phyloP scores from a whole-genome alignment of 2,329 filamentous ascomycete species.

The Ceratocystis cubensis region DNA sequence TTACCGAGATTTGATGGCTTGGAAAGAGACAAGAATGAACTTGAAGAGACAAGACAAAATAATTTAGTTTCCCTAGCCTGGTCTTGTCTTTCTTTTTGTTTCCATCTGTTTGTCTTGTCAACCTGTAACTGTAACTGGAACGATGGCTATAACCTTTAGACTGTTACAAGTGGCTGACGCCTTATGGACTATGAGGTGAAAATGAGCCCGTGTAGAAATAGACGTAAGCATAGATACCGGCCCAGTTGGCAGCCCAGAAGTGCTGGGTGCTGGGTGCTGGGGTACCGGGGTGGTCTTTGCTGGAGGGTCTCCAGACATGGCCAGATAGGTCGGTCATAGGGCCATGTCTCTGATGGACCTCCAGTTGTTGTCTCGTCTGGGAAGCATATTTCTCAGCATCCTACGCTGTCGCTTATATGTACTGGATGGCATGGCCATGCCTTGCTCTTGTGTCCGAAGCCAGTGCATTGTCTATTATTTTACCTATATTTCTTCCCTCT shows the following conservation, averaged over 20 bases:
- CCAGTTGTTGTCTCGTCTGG: background rate
- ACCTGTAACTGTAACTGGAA: background rate
- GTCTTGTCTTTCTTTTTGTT: background rate
- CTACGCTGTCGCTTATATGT: background rate
- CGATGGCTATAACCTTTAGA: background rate
- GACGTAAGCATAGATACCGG: background rate
- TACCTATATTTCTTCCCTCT: background rate
- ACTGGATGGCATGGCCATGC: background rate
- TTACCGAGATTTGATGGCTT: constrained; percentile 10
- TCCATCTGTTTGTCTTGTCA: background rate
- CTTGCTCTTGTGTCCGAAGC: background rate
- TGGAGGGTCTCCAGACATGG: background rate
- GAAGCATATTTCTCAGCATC: background rate
- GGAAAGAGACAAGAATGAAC: background rate
- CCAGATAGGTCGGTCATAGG: background rate
- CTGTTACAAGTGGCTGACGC: background rate
- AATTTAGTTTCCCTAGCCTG: too few relatives aligned
- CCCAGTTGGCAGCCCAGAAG: background rate
- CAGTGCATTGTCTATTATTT: background rate
- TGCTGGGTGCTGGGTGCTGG: background rate
- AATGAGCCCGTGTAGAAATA: too few relatives aligned
- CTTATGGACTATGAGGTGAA: too few relatives aligned
- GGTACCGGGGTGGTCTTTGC: background rate
- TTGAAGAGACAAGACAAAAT: too few relatives aligned
- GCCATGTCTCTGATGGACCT: background rate